These are phyloP conservation scores for Luzula sylvatica DNA, from an alignment of 176 grass and related monocot genomes.

Conservation along the genomic window DNA sequence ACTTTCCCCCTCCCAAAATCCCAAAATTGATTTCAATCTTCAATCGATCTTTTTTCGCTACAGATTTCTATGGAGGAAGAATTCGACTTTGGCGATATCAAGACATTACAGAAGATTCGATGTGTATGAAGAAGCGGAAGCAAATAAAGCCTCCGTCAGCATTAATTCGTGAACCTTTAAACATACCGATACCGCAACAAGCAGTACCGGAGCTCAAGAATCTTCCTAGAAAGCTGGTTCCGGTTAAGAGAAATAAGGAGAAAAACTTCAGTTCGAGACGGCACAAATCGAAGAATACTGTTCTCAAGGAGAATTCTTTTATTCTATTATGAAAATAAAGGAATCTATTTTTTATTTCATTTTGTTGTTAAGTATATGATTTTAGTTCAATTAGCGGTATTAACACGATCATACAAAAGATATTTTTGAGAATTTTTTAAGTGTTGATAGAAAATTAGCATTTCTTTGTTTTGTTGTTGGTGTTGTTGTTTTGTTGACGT, in stretches of 20 bases:
- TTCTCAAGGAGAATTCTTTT: no score
- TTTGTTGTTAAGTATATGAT: conserved; percentile 23
- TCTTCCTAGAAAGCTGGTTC: conserved; percentile 38
- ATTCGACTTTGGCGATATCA: conserved; percentile 78
- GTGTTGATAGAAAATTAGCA: conserved; percentile 40
- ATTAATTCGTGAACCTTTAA: conserved; percentile 14
- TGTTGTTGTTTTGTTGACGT: conserved; percentile 13
- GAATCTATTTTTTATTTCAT: conserved; percentile 32
- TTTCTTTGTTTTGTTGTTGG: conserved; percentile 23
- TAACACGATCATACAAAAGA: conserved; percentile 6
- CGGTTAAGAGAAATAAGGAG: conserved; percentile 38
- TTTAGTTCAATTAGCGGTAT: conserved; percentile 26
- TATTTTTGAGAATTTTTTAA: conserved; percentile 33
- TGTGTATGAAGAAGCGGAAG: conserved; percentile 97
- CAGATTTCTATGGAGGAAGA: conserved; percentile 97
- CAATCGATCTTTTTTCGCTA: conserved; percentile 6
- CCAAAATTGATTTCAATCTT: background rate
- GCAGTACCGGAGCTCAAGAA: background rate
- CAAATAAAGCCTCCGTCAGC: conserved; percentile 75
- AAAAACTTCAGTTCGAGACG: conserved; percentile 56
- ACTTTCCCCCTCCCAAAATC: no score
- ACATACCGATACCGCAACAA: conserved; percentile 26
- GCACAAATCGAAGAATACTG: conserved; percentile 21
- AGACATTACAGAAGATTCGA: conserved; percentile 98
- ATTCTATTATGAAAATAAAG: background rate